phyloP scores from a whole-genome alignment of 148 eudicot genomes.

The Gaultheria prostrata region DNA sequence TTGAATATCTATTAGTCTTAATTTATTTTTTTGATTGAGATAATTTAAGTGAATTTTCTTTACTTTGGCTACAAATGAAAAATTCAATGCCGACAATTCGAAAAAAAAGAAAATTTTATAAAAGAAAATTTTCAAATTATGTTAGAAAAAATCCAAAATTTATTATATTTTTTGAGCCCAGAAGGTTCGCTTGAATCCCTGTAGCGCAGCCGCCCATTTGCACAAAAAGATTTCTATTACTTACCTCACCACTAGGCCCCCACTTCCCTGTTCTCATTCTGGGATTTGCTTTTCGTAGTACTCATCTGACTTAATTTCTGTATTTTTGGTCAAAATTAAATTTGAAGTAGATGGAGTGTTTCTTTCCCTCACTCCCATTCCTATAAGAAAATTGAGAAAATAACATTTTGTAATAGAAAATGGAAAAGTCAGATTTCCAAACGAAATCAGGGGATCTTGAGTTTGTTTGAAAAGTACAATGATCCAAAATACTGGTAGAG shows the following conservation, averaged over 20 bases:
- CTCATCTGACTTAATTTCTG: not conserved
- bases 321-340: not conserved
- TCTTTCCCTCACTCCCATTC: not conserved
- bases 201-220: too few species aligned
- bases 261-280: not conserved
- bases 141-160: too few species aligned
- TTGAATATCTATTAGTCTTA: too few species aligned
- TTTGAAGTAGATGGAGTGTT: not conserved
- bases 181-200: too few species aligned
- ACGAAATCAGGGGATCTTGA: not conserved
- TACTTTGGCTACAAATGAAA: too few species aligned
- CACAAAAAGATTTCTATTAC: not conserved
- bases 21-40: too few species aligned
- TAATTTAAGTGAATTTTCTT: too few species aligned
- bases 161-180: too few species aligned
- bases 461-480: not conserved
- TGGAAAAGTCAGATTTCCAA: not conserved
- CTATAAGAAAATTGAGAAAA: not conserved
- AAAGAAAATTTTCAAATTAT: too few species aligned
- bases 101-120: too few species aligned
- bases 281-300: not conserved
- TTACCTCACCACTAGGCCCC: too few species aligned
- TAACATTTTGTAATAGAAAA: not conserved
- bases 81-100: too few species aligned
- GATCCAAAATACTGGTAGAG: not conserved